A percentile compares a stretch with the other conserved stretches of the same genome.
Conservation (phyloP, 2,329 filamentous ascomycete genomes). For the Hymenoscyphus repandus region DNA sequence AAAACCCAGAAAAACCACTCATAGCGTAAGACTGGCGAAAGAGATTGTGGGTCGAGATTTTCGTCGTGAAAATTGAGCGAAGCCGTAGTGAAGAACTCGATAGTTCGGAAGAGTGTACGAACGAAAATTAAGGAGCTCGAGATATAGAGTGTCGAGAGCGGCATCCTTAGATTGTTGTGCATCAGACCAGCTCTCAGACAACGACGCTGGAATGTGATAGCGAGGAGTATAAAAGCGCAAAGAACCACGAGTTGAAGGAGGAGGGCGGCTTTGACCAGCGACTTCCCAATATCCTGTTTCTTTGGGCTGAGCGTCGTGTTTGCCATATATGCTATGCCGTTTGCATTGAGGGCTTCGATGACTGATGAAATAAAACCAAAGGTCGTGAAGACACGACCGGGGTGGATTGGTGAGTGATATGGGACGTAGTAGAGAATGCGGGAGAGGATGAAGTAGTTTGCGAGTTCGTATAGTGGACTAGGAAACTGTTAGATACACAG, state of each 20-base stretch:
- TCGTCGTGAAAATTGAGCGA: slow-evolving; percentile 33
- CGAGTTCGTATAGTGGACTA: slow-evolving; percentile 54
- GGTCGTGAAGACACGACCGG: slow-evolving; percentile 40
- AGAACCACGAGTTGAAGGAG: slow-evolving; percentile 51
- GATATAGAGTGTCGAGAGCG: slow-evolving; percentile 46
- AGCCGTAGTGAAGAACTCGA: slow-evolving; percentile 53
- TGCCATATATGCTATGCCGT: slow-evolving; percentile 43
- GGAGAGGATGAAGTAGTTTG: slow-evolving; percentile 57
- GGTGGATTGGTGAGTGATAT: slow-evolving; percentile 48
- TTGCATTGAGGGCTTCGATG: slow-evolving; percentile 44
- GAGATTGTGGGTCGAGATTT: slow-evolving; percentile 22
- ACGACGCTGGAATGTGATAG: slow-evolving; percentile 43
- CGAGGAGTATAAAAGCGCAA: slow-evolving; percentile 42
- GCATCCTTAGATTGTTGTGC: slow-evolving; percentile 19
- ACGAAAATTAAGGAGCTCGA: slow-evolving; percentile 44
- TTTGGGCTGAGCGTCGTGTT: slow-evolving; percentile 38
- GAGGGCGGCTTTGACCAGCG: slow-evolving; percentile 46
- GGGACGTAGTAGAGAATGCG: slow-evolving; percentile 57
- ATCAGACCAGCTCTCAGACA: slow-evolving; percentile 34
- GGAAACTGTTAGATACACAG: slow-evolving; percentile 13
- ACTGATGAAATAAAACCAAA: slow-evolving; percentile 43
- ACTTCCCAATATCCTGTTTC: slow-evolving; percentile 38
- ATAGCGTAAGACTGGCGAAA: slow-evolving; percentile 46
- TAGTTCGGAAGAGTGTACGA: slow-evolving; percentile 51
- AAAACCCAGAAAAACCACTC: slow-evolving; percentile 58